Base-by-base conservation (phyloP, 2,329 filamentous ascomycete genomes). In the Phialemoniopsis sp. region DNA sequence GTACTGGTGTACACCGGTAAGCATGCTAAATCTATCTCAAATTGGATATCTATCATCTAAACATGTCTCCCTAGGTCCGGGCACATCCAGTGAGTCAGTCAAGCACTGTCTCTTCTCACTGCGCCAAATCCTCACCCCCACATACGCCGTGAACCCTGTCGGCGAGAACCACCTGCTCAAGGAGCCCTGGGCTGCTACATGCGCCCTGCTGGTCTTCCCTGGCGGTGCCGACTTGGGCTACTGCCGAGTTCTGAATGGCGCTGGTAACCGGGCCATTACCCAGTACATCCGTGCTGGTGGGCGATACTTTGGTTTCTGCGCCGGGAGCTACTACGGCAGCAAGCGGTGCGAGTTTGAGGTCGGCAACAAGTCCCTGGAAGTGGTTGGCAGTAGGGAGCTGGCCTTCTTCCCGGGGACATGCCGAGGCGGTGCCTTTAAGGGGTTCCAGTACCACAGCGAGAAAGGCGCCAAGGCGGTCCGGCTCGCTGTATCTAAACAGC, bases 141-240 rank as follows among this genome's bases (percentile, higher is more conserved):
- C 90, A 62, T 97, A 98, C 67, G 93, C 91, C 43, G 89, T 98
- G 46, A 90, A 90, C 46, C 85, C 89, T 39, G 77, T 97, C 46
- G 84, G 78, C 19, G 85, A 89, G 42, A 73, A 83, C 7, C 80
- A 85, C 48, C 70, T 98, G 41, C 72, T 95, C 55, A 89, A 90
- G 49, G 93, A 98, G 60, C 93, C 93, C 12, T 98, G 93, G 93
- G 76, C 81, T 2, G 69, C 85, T 4, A 85, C 88, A 3, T 97
- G 91, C 59, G 89, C 89, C 1, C 75, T 97, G 9, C 76, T 98
- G 7, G 90, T 97, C 3, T 80, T 98, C 38, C 93, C 93, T 2
- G 93, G 93, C 16, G 93, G 93, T 26, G 91, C 88, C n/a, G 93
- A 98, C 57, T 72, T 94, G 37, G 88, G 86, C 36, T 98, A 96